Base-by-base conservation (phyloP, 2,329 filamentous ascomycete genomes). In the Paradendryphiella salina region DNA sequence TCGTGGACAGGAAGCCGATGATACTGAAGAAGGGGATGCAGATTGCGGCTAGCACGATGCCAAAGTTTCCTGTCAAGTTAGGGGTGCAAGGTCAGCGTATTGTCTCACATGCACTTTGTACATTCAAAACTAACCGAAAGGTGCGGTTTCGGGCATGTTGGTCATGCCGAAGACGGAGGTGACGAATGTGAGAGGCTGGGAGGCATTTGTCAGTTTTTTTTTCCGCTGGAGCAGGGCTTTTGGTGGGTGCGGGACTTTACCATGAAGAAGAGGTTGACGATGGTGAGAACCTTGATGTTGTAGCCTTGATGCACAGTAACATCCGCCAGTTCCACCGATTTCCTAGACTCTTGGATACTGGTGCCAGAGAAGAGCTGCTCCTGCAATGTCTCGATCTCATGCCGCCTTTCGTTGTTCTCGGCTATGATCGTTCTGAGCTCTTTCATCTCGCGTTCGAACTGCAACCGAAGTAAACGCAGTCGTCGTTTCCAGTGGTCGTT, bases 301-400 rank as follows among this genome's bases (percentile, higher is more conserved):
- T 84, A 79, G 1, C 84, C 83, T 64, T 86, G 83, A 48, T 79
- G 72, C 15, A 81, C 77, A 0, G 79, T 79, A 10, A 79, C 79
- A 37, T 76, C 75, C 1, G 76, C 73, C 39, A 78, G 65, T 50
- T 85, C 82, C 29, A 87, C 83, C 13, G 80, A 82, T 57, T 83
- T 79, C 11, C 83, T 73, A 33, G 77, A 80, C 65, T 86, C 83
- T 59, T 83, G 80, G 47, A 87, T 84, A 2, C 77, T 79, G n/a
- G 83, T 85, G 2, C 84, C 84, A 29, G 76, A 81, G 67, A 86
- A 86, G 0, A 86, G 76, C 64, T 86, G 83, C 52, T 86, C 83
- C 44, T 83, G 73, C 50, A 86, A 64, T 3, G 78, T 80, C 43
- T 78, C 72, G 38, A 85, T 83, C 62, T 84, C 81, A 42, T 78